These are phyloP conservation scores for Mycena vitilis DNA, from an alignment of 768 basidiomycete species.

Conservation along the genomic window DNA sequence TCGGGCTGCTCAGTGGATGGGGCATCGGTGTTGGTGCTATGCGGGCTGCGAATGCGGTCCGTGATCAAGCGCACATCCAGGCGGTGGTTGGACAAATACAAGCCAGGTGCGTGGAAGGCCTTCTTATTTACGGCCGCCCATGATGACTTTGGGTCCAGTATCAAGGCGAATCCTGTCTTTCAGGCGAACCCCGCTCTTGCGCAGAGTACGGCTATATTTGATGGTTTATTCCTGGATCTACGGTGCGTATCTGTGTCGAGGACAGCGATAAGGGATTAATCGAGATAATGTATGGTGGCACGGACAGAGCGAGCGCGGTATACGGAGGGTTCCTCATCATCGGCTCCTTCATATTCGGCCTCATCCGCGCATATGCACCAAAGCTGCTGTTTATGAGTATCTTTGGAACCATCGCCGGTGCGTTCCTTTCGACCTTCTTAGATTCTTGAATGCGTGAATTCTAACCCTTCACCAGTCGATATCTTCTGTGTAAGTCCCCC, in stretches of 20 bases:
- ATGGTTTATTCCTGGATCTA: slow-evolving; percentile 62
- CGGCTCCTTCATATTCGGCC: slow-evolving; percentile 56
- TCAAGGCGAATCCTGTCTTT: slow-evolving; percentile 40
- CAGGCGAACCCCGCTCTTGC: slow-evolving; percentile 52
- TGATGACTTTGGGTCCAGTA: slow-evolving; percentile 8
- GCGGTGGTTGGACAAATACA: slow-evolving; percentile 42
- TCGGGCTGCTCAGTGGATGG: slow-evolving; percentile 66
- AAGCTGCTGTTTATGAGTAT: slow-evolving; percentile 57
- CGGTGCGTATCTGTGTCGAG: slow-evolving; percentile 31
- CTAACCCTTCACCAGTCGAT: slow-evolving; percentile 40
- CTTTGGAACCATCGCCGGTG: slow-evolving; percentile 58
- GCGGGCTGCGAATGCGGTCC: slow-evolving; percentile 57
- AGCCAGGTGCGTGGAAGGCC: slow-evolving; percentile 44
- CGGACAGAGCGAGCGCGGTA: slow-evolving; percentile 53
- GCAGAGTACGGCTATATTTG: slow-evolving; percentile 55
- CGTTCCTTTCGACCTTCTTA: background rate
- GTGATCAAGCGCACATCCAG: slow-evolving; percentile 47
- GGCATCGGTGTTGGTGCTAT: slow-evolving; percentile 65
- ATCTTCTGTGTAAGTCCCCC: slow-evolving; percentile 50
- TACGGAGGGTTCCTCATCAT: slow-evolving; percentile 63
- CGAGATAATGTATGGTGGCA: background rate
- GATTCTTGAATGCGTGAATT: too few relatives aligned
- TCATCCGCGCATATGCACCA: slow-evolving; percentile 59
- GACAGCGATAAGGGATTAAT: too few relatives aligned
- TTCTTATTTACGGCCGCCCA: background rate